Percentiles rank a stretch among this genome's conserved stretches.
Evolutionary conservation across 108 stramenopile species (phyloP).

Genomic region (Pseudonitzschia pungens): DNA sequence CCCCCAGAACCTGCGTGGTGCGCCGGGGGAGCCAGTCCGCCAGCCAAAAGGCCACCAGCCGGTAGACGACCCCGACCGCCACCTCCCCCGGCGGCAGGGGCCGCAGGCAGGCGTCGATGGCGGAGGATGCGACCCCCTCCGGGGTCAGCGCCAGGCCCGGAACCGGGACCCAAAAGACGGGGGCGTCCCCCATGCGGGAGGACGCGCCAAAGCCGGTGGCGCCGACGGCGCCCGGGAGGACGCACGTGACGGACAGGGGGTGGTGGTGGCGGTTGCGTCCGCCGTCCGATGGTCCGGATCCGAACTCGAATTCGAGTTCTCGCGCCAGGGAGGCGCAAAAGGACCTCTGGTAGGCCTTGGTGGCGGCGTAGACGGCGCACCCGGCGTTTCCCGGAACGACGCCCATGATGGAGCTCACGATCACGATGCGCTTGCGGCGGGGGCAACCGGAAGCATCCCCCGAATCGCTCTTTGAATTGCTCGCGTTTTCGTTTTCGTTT

Average conservation of each 20-base stretch:
- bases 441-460: background rate
- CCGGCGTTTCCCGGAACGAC: background rate
- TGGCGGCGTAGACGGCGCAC: conserved; percentile 8
- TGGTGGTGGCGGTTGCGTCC: background rate
- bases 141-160: background rate
- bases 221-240: background rate
- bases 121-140: background rate
- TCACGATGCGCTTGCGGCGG: background rate
- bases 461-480: background rate
- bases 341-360: conserved; percentile 8
- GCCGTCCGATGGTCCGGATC: accelerated
- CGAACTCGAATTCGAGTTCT: background rate
- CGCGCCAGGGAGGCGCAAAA: background rate
- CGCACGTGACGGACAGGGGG: background rate
- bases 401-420: background rate
- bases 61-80: background rate
- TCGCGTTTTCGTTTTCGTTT: background rate
- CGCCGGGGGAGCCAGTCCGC: background rate
- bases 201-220: background rate
- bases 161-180: background rate
- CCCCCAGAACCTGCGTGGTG: background rate
- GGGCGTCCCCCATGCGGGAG: background rate
- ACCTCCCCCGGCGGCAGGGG: background rate
- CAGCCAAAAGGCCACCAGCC: background rate
- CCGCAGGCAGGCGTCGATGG: background rate